Conservation (phyloP, 495 filamentous ascomycete species). For the Eremomyces bilateralis region DNA sequence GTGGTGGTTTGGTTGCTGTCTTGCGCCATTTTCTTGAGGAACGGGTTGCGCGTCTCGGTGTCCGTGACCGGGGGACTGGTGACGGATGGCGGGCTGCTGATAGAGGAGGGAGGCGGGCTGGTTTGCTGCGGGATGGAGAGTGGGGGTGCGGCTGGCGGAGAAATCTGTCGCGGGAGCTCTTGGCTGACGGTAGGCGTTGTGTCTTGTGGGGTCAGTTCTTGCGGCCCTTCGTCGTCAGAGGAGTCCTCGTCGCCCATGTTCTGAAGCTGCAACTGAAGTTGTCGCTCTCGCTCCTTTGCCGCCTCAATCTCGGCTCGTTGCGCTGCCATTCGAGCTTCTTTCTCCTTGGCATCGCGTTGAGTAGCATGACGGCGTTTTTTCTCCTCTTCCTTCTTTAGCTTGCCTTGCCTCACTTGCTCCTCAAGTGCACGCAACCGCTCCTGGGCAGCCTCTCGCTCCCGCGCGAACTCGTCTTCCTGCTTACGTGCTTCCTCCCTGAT, state of each 20-base stretch:
- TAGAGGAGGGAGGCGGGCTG: conserved; percentile 12
- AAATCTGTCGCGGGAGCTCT: conserved; percentile 22
- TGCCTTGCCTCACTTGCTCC: conserved; percentile 81
- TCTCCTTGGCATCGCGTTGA: conserved; percentile 64
- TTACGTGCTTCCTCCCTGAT: conserved; percentile 49
- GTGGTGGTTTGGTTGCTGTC: conserved; percentile 12
- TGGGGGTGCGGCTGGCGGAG: conserved; percentile 11
- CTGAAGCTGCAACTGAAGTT: conserved; percentile 72
- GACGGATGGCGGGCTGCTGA: conserved; percentile 13
- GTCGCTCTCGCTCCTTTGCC: conserved; percentile 67
- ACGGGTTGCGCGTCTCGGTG: conserved; percentile 29
- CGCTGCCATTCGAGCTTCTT: conserved; percentile 62
- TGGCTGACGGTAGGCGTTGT: conserved; percentile 56
- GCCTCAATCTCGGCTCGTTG: conserved; percentile 85
- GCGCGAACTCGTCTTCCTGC: conserved; percentile 58
- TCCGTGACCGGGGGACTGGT: conserved; percentile 22
- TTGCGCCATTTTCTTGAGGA: conserved; percentile 44
- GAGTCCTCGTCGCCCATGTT: conserved; percentile 56
- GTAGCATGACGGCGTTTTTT: conserved; percentile 79
- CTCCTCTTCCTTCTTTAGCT: conserved; percentile 93
- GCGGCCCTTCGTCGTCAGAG: conserved; percentile 71
- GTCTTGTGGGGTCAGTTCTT: conserved; percentile 59
- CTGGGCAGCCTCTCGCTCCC: conserved; percentile 60
- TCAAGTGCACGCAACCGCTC: conserved; percentile 73
- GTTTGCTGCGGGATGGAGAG: conserved; percentile 5